Base-by-base conservation (phyloP, 495 filamentous ascomycete species). In the Podospora sp. region DNA sequence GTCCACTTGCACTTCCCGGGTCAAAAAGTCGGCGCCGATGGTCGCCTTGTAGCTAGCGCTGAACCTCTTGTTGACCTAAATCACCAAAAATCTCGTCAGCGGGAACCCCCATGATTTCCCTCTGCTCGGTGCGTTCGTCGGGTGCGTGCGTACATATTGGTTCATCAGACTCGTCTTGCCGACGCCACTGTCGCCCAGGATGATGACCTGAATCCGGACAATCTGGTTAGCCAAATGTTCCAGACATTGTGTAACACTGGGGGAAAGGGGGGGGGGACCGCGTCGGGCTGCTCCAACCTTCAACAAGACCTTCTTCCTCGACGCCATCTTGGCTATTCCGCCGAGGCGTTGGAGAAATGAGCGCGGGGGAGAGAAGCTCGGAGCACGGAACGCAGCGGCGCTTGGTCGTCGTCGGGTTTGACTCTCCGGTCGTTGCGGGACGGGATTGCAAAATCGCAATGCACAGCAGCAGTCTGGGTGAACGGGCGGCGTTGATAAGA, bases 131-230 rank as follows among this genome's bases (percentile, higher is more conserved):
- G 21, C n/a, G 56, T 46, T 36, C 26, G 14, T 24, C n/a, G 24
- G 35, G 49, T 50, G 50, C 26, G 51, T 67, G 84, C 91, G 74
- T 88, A 98, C 95, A 90, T 98, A 99, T 98, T 99, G 95, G 82
- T 98, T 99, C 95, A 99, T 98, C 86, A 99, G 88, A 80, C 92
- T 97, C 61, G 96, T 99, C 85, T 99, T 99, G 69, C 95, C 95
- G 55, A 99, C 95, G 76, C 95, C 95, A 79, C 93, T 97, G 77
- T 98, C 95, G 70, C 95, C 95, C 66, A 99, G 87, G 77, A 99
- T 98, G 72, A 99, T 98, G 69, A 99, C 93, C 94, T 97, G 70
- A 65, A 64, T 36, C 21, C 2, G 18, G 14, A 6, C 29, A 22
- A 11, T n/a, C 27, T 51, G 16, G 56, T 63, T 46, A 69, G 69